These are phyloP conservation scores for Leucoagaricus sp. DNA, from an alignment of 1,284 basidiomycete genomes.

Conservation along the genomic window DNA sequence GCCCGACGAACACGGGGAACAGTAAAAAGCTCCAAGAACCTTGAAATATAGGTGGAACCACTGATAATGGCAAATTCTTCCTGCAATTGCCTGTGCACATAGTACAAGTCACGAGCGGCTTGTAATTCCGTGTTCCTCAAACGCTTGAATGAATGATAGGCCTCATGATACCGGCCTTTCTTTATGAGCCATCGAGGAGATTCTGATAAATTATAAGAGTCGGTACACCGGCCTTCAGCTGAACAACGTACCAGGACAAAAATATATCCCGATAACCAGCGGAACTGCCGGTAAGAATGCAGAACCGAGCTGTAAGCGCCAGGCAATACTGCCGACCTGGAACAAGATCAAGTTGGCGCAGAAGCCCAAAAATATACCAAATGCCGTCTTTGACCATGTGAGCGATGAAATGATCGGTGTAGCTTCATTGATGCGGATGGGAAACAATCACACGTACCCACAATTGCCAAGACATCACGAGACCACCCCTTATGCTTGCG, in stretches of 20 bases:
- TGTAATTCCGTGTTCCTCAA: constrained; percentile 68
- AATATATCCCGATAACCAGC: constrained; percentile 49
- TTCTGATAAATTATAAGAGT: constrained; percentile 27
- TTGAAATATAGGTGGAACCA: constrained; percentile 45
- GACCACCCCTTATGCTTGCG: constrained; percentile 63
- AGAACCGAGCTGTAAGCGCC: constrained; percentile 59
- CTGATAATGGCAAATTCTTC: constrained; percentile 55
- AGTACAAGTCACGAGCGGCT: constrained; percentile 58
- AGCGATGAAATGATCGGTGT: background rate
- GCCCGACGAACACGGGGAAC: constrained; percentile 71
- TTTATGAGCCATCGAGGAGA: constrained; percentile 75
- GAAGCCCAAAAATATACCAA: constrained; percentile 59
- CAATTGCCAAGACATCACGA: constrained; percentile 70
- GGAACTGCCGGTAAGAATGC: constrained; percentile 57
- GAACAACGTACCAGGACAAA: constrained; percentile 38
- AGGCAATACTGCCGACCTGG: constrained; percentile 47
- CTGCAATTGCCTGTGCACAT: constrained; percentile 59
- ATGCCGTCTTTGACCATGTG: constrained; percentile 41
- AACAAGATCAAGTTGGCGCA: constrained; percentile 51
- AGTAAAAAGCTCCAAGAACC: constrained; percentile 65
- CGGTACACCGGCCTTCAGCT: background rate
- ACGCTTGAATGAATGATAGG: constrained; percentile 56
- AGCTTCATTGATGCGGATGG: background rate
- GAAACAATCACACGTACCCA: constrained; percentile 42
- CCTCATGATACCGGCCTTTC: constrained; percentile 57